Percentiles rank a stretch among this genome's conserved stretches.
Evolutionary conservation across 441 rosid genomes (phyloP).

Genomic region (Populus hybrid): DNA sequence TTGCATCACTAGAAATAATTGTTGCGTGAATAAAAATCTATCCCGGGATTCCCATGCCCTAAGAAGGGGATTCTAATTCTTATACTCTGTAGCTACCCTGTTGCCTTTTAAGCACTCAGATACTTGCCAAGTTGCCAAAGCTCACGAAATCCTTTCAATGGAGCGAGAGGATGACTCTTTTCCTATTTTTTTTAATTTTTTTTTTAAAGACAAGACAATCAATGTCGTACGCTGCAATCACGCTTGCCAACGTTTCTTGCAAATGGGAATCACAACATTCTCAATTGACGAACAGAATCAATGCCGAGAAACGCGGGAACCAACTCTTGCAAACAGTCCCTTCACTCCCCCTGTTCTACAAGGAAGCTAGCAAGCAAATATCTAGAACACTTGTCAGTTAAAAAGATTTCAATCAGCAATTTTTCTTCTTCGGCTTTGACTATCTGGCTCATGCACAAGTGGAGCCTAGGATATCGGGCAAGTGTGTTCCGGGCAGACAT

Average conservation of each 20-base stretch:
- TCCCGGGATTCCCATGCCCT: slow-evolving; percentile 3
- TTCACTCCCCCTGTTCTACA: slow-evolving; percentile 59
- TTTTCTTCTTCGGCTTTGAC: background rate
- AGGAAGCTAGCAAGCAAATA: background rate
- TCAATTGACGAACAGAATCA: background rate
- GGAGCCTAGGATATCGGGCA: background rate
- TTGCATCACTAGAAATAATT: background rate
- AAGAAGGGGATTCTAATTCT: background rate
- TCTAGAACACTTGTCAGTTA: background rate
- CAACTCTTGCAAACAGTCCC: slow-evolving; percentile 80
- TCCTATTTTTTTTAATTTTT: background rate
- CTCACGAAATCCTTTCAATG: background rate
- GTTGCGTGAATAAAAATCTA: background rate
- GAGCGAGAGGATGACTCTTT: background rate
- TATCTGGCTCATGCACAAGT: background rate
- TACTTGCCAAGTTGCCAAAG: background rate
- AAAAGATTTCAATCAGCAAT: background rate
- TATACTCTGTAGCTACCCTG: background rate
- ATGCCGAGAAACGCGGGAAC: slow-evolving; percentile 77
- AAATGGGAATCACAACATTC: no score
- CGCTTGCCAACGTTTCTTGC: background rate
- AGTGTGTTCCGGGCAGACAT: background rate
- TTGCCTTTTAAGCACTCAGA: background rate
- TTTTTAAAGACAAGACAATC: background rate
- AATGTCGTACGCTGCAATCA: background rate